Conservation (phyloP, 164 flowering plant species). For the Magnolia changhungtana region DNA sequence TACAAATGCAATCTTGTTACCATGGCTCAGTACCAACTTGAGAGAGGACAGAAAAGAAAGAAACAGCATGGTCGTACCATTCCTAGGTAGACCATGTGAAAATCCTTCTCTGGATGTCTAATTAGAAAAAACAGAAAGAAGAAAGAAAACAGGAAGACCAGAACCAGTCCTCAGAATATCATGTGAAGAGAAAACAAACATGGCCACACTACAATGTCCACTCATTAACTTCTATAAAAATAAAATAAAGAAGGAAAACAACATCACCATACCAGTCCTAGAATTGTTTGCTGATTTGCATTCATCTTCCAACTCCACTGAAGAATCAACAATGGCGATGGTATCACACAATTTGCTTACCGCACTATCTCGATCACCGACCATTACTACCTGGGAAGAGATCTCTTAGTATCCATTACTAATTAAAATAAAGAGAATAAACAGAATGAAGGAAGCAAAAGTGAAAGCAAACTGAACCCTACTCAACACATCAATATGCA, state of each 20-base stretch:
- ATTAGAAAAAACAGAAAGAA: not conserved
- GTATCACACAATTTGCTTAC: conserved; percentile 25
- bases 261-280: conserved; percentile 28
- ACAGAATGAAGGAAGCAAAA: no score
- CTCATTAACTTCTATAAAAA: not conserved
- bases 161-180: not conserved
- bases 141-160: not conserved
- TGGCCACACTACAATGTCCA: not conserved
- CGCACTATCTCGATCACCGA: conserved; percentile 27
- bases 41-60: not conserved
- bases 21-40: not conserved
- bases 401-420: not conserved
- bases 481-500: no score
- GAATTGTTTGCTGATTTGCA: conserved; percentile 8
- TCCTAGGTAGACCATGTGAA: no score
- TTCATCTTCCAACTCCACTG: conserved; percentile 22
- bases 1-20: not conserved
- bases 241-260: not conserved
- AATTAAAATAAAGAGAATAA: no score
- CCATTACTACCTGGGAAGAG: conserved; percentile 42
- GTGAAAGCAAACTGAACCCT: no score
- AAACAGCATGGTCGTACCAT: not conserved
- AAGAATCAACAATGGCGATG: conserved; percentile 36
- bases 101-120: not conserved
- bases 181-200: not conserved